Evolutionary conservation across 768 basidiomycete species (phyloP).

Genomic region (Mycena albidolilacea): DNA sequence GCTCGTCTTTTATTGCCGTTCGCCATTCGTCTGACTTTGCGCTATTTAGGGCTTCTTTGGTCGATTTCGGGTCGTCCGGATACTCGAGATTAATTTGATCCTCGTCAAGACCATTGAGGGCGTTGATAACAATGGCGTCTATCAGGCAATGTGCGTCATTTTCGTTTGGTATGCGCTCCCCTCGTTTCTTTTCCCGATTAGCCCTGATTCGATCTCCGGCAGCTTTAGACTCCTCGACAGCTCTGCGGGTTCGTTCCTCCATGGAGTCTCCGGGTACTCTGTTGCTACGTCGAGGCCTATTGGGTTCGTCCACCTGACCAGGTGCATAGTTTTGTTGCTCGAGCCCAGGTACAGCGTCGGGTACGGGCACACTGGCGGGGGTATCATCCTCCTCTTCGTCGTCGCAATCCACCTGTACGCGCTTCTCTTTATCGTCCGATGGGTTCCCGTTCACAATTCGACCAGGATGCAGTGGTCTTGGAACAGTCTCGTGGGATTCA

Average conservation of each 20-base stretch:
- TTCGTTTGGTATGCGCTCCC: not conserved
- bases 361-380: not conserved
- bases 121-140: not conserved
- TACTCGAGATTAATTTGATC: slow-evolving; percentile 1
- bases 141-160: not conserved
- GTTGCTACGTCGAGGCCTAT: not conserved
- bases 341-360: not conserved
- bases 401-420: not conserved
- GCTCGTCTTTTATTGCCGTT: slow-evolving; percentile 39
- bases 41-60: not conserved
- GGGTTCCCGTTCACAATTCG: not conserved
- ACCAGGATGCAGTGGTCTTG: not conserved
- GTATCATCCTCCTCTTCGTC: slow-evolving; percentile 1
- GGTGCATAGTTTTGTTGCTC: not conserved
- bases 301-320: no score
- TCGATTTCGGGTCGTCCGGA: not conserved
- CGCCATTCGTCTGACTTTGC: slow-evolving; percentile 35
- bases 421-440: no score
- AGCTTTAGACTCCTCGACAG: not conserved
- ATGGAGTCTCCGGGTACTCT: not conserved
- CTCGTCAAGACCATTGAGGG: not conserved
- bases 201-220: not conserved
- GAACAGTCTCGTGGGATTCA: slow-evolving; percentile 30
- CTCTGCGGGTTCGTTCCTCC: not conserved
- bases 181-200: not conserved